Evolutionary conservation across 2,329 filamentous ascomycete genomes (phyloP), one percentile per base, ranked within the genome.

Genomic region (Xylaria sp.): DNA sequence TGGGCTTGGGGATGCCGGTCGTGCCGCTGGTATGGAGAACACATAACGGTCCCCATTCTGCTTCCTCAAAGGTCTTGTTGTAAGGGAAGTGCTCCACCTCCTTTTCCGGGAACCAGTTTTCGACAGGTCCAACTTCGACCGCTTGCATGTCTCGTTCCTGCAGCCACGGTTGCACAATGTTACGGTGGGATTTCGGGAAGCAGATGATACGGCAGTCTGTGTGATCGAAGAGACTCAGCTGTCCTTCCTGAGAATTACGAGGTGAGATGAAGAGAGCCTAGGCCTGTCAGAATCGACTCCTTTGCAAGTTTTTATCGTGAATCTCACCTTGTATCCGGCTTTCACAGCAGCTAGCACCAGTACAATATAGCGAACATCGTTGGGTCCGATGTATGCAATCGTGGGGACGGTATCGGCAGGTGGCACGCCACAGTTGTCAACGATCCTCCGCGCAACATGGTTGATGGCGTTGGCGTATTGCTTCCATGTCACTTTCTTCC

Each of bases 11-110:
- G 3, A 83, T 75, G 0, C 83, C 83, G 0, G 83, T 84, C 49
- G 80, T 83, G 6, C 83, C 83, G 61, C 81, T 83, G 0, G 83
- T 85, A 72, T 85, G 83, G 9, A 85, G 71, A 1, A 84, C 77
- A 3, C 79, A 51, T 3, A 81, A 61, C 0, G 83, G 82, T 4
- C 85, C 82, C 76, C 79, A 81, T 64, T 79, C 73, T 0, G 79
- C 82, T 60, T 84, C 74, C 4, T 83, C 81, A 38, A 80, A 84
- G 0, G 80, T 80, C 74, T 80, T 81, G 40, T 73, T 63, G 73
- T 83, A 84, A 0, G 81, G 80, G 48, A 80, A 77, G n/a, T 74
- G 76, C 4, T 79, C 73, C 0, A 79, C 74, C 2, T 78, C 73
- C 1, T 80, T 71, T 17, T 79, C 73, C 4, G 77, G 74, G n/a